A percentile compares a stretch with the other conserved stretches of the same genome.
phyloP scores from a whole-genome alignment of 129 eudicot genomes.

The Sambucus nigra region DNA sequence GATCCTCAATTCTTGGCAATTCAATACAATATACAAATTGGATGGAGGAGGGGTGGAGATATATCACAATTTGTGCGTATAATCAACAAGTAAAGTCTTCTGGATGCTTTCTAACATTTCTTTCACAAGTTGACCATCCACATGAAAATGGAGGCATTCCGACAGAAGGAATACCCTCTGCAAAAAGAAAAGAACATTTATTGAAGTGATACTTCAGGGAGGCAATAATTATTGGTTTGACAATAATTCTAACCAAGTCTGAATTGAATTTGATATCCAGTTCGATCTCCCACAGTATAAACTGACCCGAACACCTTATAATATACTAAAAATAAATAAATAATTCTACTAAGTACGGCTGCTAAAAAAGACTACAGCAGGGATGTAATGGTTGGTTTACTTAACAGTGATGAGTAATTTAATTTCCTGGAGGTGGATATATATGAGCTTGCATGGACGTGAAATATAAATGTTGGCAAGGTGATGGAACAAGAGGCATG shows the following conservation, averaged over 20 bases:
- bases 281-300: no score
- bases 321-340: background rate
- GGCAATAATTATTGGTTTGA: no score
- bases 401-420: no score
- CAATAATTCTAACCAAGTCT: no score
- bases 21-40: background rate
- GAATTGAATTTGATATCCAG: no score
- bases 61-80: constrained; percentile 2
- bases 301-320: no score
- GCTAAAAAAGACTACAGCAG: background rate
- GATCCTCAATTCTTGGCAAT: background rate
- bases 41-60: background rate
- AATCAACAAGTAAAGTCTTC: constrained; percentile 5
- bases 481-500: no score
- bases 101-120: constrained; percentile 54
- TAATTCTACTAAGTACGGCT: background rate
- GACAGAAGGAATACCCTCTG: constrained; percentile 94
- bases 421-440: no score
- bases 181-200: constrained; percentile 9
- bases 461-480: no score
- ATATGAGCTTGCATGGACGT: no score
- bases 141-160: constrained; percentile 97
- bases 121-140: constrained; percentile 87
- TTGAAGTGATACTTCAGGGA: background rate
- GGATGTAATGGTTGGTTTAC: background rate